phyloP scores from a whole-genome alignment of 1,139 yeast species.

The Candida sanyaensis region DNA sequence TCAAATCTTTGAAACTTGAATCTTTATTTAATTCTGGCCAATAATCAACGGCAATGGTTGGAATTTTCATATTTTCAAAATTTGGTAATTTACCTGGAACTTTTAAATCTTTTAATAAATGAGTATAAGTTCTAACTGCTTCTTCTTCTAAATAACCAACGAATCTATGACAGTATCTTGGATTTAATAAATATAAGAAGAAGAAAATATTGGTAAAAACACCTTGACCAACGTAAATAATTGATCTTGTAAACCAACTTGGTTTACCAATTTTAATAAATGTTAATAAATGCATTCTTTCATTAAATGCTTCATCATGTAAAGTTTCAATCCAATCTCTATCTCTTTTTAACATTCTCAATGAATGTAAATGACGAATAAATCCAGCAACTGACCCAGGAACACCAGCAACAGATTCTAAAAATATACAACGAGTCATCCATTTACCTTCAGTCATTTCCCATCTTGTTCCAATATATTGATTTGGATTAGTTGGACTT shows the following conservation, averaged over 20 bases:
- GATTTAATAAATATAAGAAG: conserved; percentile 57
- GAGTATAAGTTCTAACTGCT: conserved; percentile 74
- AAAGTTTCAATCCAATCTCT: conserved; percentile 79
- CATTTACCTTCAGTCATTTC: conserved; percentile 66
- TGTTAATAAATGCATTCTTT: conserved; percentile 74
- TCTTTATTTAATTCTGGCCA: conserved; percentile 56
- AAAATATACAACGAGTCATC: conserved; percentile 67
- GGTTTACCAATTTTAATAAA: conserved; percentile 70
- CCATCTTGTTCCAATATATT: conserved; percentile 48
- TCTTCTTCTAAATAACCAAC: conserved; percentile 83
- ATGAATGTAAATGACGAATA: conserved; percentile 63
- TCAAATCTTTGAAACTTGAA: conserved; percentile 60
- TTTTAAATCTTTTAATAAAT: conserved; percentile 55
- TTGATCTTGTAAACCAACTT: conserved; percentile 54
- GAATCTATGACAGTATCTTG: conserved; percentile 70
- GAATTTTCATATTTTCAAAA: conserved; percentile 46
- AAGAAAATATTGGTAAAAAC: conserved; percentile 70
- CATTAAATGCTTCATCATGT: conserved; percentile 77
- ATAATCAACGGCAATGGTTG: conserved; percentile 62
- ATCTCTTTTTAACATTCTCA: conserved; percentile 63
- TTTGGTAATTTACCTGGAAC: conserved; percentile 54
- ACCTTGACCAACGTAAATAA: conserved; percentile 70
- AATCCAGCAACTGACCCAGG: conserved; percentile 81
- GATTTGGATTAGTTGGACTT: conserved; percentile 21
- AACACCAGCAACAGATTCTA: conserved; percentile 77